Evolutionary conservation across 2,329 filamentous ascomycete genomes (phyloP).

Genomic region (Botrytis galanthina): DNA sequence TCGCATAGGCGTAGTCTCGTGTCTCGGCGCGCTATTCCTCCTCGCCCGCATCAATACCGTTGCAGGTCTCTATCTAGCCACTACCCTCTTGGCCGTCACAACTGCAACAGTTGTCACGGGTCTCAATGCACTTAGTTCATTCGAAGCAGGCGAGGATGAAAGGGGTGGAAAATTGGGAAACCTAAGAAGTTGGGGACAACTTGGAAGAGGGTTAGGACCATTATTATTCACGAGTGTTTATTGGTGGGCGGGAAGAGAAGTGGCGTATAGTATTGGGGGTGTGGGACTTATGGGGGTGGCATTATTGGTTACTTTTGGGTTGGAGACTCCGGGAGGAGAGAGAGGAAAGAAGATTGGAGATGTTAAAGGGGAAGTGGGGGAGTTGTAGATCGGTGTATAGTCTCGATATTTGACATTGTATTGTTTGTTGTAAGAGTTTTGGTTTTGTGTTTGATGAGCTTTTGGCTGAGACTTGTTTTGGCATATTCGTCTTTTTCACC

Average conservation of each 20-base stretch:
- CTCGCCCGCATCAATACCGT: constrained; percentile 69
- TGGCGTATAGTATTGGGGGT: constrained; percentile 79
- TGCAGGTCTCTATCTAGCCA: constrained; percentile 72
- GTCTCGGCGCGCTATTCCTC: constrained; percentile 75
- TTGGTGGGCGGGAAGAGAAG: constrained; percentile 93
- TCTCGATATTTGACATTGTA: background rate
- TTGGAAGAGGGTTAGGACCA: constrained; percentile 82
- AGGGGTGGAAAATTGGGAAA: constrained; percentile 84
- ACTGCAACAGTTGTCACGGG: constrained; percentile 94
- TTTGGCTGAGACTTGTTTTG: background rate
- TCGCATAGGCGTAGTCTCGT: constrained; percentile 73
- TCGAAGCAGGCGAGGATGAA: constrained; percentile 78
- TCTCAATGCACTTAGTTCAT: constrained; percentile 85
- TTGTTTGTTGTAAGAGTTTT: background rate
- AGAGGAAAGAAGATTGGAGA: constrained; percentile 34
- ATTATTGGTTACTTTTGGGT: constrained; percentile 64
- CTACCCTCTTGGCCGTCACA: constrained; percentile 80
- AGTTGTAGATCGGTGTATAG: constrained; percentile 19
- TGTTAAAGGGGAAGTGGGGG: constrained; percentile 22
- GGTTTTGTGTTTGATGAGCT: background rate
- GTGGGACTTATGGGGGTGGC: constrained; percentile 75
- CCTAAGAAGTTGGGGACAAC: constrained; percentile 78
- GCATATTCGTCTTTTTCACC: background rate
- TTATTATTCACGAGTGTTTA: constrained; percentile 92
- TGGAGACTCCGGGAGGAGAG: constrained; percentile 50